These are phyloP conservation scores for Diaporthe longicolla DNA, from an alignment of 2,329 filamentous ascomycete genomes.

Conservation along the genomic window DNA sequence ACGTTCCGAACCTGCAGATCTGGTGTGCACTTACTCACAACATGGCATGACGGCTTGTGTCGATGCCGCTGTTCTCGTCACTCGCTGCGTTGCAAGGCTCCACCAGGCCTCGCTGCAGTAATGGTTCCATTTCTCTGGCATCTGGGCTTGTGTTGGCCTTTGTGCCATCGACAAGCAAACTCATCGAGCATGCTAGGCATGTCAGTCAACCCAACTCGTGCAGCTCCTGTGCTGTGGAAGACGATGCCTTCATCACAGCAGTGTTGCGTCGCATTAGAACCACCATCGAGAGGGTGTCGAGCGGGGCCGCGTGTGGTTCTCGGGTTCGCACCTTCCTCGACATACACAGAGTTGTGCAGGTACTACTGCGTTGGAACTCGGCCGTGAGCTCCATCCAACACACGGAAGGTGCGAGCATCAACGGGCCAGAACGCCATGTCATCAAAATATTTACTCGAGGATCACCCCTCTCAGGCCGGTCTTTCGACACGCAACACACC, in stretches of 20 bases:
- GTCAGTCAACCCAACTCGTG: background rate
- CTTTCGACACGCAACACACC: slow-evolving; percentile 3
- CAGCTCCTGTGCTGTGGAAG: background rate
- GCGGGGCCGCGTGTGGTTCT: slow-evolving; percentile 12
- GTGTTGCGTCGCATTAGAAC: background rate
- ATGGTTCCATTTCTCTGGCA: background rate
- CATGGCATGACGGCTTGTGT: background rate
- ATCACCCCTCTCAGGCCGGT: background rate
- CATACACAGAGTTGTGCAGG: slow-evolving; percentile 17
- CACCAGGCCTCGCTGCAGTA: background rate
- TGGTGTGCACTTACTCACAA: background rate
- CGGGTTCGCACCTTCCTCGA: slow-evolving; percentile 3
- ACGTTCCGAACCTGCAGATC: background rate
- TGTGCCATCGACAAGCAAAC: too few species aligned
- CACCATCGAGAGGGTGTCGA: background rate
- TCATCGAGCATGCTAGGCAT: background rate
- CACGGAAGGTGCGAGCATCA: slow-evolving; percentile 8
- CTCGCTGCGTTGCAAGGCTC: background rate
- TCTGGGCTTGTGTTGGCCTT: too few species aligned
- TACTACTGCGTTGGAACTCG: background rate
- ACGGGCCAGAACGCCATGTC: too few species aligned
- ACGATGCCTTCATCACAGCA: background rate
- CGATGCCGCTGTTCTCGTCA: background rate
- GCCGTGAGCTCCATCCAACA: slow-evolving; percentile 5
- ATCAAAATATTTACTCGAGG: background rate